phyloP scores from a whole-genome alignment of 2,329 filamentous ascomycete genomes.

The Pyrenophora graminea region DNA sequence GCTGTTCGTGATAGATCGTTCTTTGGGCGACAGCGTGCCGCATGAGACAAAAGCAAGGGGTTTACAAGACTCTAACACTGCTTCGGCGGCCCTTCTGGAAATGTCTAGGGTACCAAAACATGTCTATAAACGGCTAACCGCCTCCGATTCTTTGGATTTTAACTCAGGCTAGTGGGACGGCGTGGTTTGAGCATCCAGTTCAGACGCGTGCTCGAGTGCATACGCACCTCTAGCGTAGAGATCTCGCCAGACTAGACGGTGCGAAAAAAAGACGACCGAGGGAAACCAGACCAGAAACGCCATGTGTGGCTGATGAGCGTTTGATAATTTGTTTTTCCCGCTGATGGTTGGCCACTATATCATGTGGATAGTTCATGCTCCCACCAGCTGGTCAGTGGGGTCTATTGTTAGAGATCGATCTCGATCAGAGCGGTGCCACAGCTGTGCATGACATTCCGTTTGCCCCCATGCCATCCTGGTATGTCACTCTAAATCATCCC shows the following conservation, averaged over 20 bases:
- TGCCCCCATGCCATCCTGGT: neutral
- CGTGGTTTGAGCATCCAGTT: neutral
- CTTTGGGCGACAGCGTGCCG: neutral
- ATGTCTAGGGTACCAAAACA: neutral
- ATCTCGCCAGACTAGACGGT: neutral
- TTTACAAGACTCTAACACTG: conserved; percentile 1
- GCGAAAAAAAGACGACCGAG: conserved; percentile 2
- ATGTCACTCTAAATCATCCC: neutral
- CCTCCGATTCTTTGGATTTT: neutral
- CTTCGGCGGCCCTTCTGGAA: conserved; percentile 2
- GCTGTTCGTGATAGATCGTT: neutral
- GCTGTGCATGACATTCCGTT: too few relatives aligned
- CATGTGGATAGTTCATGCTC: neutral
- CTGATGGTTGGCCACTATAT: conserved; percentile 5
- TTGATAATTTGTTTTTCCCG: conserved; percentile 10
- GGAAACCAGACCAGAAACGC: neutral
- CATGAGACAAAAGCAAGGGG: conserved; percentile 4
- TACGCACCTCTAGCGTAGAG: neutral
- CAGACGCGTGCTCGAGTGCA: neutral
- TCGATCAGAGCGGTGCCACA: too few relatives aligned
- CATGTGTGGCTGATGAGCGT: conserved; percentile 7
- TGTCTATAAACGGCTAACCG: neutral
- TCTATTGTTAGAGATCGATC: too few relatives aligned
- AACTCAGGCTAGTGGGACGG: neutral
- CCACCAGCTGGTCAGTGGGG: too few relatives aligned